Percentiles rank a stretch among this genome's conserved stretches.
Evolutionary conservation across 768 basidiomycete species (phyloP).

Genomic region (Lepiota venenata): DNA sequence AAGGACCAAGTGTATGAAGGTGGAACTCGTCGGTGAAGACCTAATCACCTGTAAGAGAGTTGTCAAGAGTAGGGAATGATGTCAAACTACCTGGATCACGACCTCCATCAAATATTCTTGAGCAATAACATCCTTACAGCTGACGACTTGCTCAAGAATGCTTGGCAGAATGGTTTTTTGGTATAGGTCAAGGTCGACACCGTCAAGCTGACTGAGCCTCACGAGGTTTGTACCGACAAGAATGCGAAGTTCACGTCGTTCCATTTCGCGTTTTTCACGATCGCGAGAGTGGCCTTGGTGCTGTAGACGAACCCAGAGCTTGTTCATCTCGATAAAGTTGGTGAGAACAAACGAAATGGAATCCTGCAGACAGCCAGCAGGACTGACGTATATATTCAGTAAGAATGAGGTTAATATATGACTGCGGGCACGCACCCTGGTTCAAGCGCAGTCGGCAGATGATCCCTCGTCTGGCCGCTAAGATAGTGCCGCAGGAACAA

Average conservation of each 20-base stretch:
- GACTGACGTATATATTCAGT: slow-evolving; percentile 39
- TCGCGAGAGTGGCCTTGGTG: slow-evolving; percentile 97
- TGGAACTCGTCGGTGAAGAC: slow-evolving; percentile 99
- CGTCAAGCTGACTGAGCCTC: slow-evolving; percentile 91
- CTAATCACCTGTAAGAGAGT: slow-evolving; percentile 32
- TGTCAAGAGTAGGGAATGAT: background rate
- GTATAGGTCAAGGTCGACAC: slow-evolving; percentile 94
- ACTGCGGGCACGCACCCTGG: slow-evolving; percentile 55
- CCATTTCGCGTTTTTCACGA: slow-evolving; percentile 95
- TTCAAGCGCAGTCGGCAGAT: slow-evolving; percentile 86
- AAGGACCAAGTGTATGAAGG: slow-evolving; percentile 91
- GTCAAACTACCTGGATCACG: slow-evolving; percentile 80
- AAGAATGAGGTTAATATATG: slow-evolving; percentile 1
- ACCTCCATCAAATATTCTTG: slow-evolving; percentile 99
- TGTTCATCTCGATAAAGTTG: slow-evolving; percentile 99
- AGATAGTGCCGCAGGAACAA: slow-evolving; percentile 96
- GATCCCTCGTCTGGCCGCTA: slow-evolving; percentile 93
- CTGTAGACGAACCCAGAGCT: slow-evolving; percentile 97
- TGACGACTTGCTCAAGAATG: slow-evolving; percentile 95
- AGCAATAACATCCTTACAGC: slow-evolving; percentile 97
- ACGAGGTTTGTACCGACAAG: slow-evolving; percentile 98
- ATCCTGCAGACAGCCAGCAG: slow-evolving; percentile 88
- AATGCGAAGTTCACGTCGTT: slow-evolving; percentile 91
- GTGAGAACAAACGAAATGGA: slow-evolving; percentile 95
- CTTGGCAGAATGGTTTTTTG: slow-evolving; percentile 82